Base-by-base conservation (phyloP, 768 basidiomycete genomes). In the Russula brevipes region DNA sequence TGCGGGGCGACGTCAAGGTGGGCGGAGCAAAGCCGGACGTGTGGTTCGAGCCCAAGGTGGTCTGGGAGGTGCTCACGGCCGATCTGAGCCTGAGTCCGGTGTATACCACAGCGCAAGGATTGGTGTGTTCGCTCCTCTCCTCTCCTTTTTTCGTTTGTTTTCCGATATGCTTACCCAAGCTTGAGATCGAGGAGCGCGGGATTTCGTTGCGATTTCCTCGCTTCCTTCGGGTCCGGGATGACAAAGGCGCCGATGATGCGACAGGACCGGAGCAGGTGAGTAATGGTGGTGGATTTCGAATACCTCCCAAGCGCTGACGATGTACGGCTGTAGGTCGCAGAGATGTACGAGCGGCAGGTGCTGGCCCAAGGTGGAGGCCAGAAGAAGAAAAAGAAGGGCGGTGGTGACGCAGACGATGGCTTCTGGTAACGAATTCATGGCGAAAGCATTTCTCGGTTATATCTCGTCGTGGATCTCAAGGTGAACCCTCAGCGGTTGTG, bases 51-150 rank as follows among this genome's bases (percentile, higher is more conserved):
- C 96, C 97, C 19, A 91, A 90, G 76, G 77, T 97, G 19, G 93
- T 99, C 2, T 98, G 97, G 96, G 97, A 99, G 76, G 95, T 99
- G 52, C 82, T 98, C 70, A 91, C 96, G 2, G 97, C 97, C 7
- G 97, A 99, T 77, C 74, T 99, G 70, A 97, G 94, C 74, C 76
- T 98, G 76, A 98, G 95, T 76, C 97, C 97, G 8, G 82, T 98
- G 57, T 98, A 98, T 71, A 90, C 89, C n/a, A 95, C 94, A 4
- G 94, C 89, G 19, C 90, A 93, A 71, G 94, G 94, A 69, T 70
- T 91, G 78, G 94, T 94, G 70, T 65, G 87, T 78, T 78, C 35
- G 31, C 30, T 16, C 24, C 58, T 53, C 2, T 5, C 12, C n/a
- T 30, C 49, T 16, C 14, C 41, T 1, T 14, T 16, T 42, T 14